Conservation (phyloP, 331 rosid species). For the Stylosanthes scabra region DNA sequence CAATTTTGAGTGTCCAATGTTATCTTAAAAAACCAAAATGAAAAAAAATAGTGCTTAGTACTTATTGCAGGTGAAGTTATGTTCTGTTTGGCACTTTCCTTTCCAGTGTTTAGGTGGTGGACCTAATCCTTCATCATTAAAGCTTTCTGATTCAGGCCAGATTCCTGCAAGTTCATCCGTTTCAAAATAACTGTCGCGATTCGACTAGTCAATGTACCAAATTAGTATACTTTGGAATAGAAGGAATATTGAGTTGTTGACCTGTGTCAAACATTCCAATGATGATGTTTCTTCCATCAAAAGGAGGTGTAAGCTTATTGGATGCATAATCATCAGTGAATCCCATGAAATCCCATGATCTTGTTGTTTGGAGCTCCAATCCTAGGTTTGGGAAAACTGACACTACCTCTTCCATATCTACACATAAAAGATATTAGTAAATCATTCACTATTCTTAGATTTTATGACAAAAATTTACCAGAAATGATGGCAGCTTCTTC, state of each 20-base stretch:
- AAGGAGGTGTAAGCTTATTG: background rate
- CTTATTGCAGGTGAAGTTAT: constrained; percentile 39
- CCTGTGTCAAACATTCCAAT: constrained; percentile 35
- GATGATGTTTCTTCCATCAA: constrained; percentile 9
- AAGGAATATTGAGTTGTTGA: background rate
- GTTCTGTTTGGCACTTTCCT: constrained; percentile 17
- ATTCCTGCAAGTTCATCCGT: constrained; percentile 29
- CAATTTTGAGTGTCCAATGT: no score
- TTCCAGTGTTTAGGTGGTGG: constrained; percentile 35
- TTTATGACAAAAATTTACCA: constrained; percentile 7
- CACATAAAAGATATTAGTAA: background rate
- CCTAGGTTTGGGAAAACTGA: background rate
- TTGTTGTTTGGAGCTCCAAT: constrained; percentile 6
- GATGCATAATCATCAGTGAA: background rate
- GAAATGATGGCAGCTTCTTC: background rate
- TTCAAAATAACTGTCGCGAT: background rate
- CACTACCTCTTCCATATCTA: constrained; percentile 24
- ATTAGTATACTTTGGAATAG: no score
- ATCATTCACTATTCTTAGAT: background rate
- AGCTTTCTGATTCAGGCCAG: constrained; percentile 34
- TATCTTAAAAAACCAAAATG: no score
- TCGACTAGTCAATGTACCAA: no score
- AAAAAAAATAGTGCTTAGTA: constrained; percentile 6
- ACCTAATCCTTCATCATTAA: constrained; percentile 34
- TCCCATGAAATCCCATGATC: constrained; percentile 32